A percentile compares a stretch with the other conserved stretches of the same genome.
These are phyloP conservation scores for Eucalyptus erythrocorys DNA, from an alignment of 345 rosid species.

Conservation along the genomic window DNA sequence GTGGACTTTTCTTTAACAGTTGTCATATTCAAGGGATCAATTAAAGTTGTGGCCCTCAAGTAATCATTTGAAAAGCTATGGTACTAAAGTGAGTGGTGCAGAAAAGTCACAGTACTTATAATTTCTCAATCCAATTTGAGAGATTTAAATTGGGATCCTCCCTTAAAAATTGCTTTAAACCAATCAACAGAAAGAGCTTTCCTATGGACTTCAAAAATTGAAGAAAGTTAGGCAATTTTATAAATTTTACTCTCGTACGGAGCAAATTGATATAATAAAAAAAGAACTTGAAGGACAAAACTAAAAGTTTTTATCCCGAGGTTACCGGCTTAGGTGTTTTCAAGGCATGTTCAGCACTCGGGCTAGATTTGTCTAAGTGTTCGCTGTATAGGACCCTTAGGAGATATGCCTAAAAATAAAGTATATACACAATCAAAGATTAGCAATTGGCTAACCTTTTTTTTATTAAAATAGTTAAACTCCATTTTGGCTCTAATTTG, in stretches of 20 bases:
- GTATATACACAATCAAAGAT: not conserved
- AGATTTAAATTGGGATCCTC: not conserved
- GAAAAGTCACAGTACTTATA: not conserved
- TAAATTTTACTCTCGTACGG: not conserved
- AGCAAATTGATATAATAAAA: not conserved
- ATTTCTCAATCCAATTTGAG: not conserved
- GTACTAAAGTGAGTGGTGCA: rapidly evolving
- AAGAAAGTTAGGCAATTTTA: not conserved
- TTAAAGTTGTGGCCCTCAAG: not conserved
- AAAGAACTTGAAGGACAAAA: not conserved
- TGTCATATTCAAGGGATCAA: not conserved
- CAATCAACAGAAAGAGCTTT: not conserved
- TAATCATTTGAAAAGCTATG: not conserved
- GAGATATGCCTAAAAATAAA: not conserved
- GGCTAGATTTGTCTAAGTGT: not conserved
- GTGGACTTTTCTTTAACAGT: not conserved
- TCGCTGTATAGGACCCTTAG: not conserved
- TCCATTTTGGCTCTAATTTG: not conserved
- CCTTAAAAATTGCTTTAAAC: not conserved
- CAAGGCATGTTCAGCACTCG: not conserved
- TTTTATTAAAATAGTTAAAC: not conserved
- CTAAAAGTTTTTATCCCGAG: not conserved
- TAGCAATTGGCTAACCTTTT: not conserved
- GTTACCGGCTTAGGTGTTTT: not conserved
- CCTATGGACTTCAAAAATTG: not conserved